Evolutionary conservation across 1,284 basidiomycete species (phyloP).

Genomic region (Rhodotorula sp.): DNA sequence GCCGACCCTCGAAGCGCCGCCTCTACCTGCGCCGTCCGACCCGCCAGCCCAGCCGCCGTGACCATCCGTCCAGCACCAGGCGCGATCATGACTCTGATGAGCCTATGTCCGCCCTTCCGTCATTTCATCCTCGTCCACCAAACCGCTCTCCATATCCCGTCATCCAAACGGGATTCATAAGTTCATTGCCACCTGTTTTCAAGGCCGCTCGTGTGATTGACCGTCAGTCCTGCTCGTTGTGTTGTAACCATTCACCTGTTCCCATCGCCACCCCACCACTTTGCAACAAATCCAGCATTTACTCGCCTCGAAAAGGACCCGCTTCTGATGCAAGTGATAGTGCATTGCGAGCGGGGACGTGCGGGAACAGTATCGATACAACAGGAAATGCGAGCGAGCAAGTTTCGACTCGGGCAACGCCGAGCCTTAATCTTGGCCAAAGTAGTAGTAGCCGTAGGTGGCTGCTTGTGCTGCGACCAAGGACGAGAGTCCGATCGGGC

Average conservation of each 20-base stretch:
- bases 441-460: conserved; percentile 27
- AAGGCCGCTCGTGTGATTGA: neutral
- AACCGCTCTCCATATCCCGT: too few relatives aligned
- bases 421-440: conserved; percentile 3
- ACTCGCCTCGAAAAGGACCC: too few relatives aligned
- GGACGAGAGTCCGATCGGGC: conserved; percentile 21
- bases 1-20: conserved; percentile 9
- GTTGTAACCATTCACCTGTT: neutral
- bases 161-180: too few relatives aligned
- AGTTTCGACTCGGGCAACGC: neutral
- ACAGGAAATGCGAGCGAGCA: neutral
- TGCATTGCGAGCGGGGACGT: neutral
- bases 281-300: neutral
- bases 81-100: neutral
- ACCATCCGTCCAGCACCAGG: neutral
- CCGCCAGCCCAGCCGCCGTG: neutral
- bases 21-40: neutral
- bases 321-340: too few relatives aligned
- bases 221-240: neutral
- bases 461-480: conserved; percentile 24
- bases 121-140: neutral
- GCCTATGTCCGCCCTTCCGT: neutral
- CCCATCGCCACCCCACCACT: neutral
- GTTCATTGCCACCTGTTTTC: neutral
- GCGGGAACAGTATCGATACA: neutral